Percentiles rank a stretch among this genome's conserved stretches.
Evolutionary conservation across 2,329 filamentous ascomycete species (phyloP).

Genomic region (Malbranchea cinnamomea): DNA sequence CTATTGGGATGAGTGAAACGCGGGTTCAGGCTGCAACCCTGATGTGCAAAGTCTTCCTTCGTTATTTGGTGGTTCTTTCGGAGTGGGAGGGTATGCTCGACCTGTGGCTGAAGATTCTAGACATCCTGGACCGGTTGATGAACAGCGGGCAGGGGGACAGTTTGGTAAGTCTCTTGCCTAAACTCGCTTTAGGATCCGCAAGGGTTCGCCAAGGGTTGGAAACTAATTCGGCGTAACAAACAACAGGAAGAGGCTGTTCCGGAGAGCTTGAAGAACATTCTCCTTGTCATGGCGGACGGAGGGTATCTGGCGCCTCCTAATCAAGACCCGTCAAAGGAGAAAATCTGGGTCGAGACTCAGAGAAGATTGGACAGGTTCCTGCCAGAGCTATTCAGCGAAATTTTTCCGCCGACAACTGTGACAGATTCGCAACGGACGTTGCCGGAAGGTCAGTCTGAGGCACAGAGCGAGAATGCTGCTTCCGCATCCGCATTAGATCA

Average conservation of each 20-base stretch:
- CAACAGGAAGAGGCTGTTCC: constrained; percentile 79
- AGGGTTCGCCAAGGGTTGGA: not conserved
- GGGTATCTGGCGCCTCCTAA: constrained; percentile 63
- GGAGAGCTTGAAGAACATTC: constrained; percentile 89
- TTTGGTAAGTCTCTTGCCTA: constrained; percentile 43
- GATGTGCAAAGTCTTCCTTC: constrained; percentile 87
- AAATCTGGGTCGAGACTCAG: constrained; percentile 47
- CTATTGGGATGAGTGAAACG: constrained; percentile 88
- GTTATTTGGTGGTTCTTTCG: constrained; percentile 73
- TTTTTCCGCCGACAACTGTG: constrained; percentile 38
- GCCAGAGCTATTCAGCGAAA: constrained; percentile 42
- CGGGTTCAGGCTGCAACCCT: constrained; percentile 81
- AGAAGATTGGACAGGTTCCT: constrained; percentile 45
- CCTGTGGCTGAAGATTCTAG: constrained; percentile 81
- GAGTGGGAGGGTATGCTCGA: constrained; percentile 82
- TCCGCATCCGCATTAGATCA: not conserved
- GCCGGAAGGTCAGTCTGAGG: not conserved
- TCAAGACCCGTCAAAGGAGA: constrained; percentile 34
- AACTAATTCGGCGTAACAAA: not conserved
- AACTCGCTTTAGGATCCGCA: constrained; percentile 2
- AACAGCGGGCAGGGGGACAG: constrained; percentile 88
- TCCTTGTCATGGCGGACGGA: constrained; percentile 86
- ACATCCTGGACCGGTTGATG: constrained; percentile 90
- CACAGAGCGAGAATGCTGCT: no score
- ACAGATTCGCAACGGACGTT: constrained; percentile 1